Percentiles rank a stretch among this genome's conserved stretches.
Evolutionary conservation across 2,329 filamentous ascomycete genomes (phyloP).

Genomic region (Dendrostoma leiphaemia): DNA sequence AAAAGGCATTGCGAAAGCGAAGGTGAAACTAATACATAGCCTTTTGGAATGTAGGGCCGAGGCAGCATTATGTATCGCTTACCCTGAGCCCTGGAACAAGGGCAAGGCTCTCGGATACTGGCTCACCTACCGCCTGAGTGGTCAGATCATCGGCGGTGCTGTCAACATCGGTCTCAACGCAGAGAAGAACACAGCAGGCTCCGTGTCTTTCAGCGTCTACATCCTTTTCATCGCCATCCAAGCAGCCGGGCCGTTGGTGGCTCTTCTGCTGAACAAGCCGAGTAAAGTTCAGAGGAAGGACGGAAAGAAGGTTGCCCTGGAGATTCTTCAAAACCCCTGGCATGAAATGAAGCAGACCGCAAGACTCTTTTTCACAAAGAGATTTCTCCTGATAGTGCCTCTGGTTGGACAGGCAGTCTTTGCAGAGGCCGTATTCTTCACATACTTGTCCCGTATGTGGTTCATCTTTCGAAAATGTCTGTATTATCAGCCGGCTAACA

Average conservation of each 20-base stretch:
- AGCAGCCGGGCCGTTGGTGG: conserved; percentile 62
- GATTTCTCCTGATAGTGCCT: conserved; percentile 63
- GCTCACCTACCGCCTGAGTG: conserved; percentile 51
- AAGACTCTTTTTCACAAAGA: conserved; percentile 56
- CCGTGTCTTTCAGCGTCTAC: conserved; percentile 68
- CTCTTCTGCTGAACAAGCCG: conserved; percentile 60
- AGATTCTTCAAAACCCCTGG: conserved; percentile 54
- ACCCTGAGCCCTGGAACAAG: conserved; percentile 68
- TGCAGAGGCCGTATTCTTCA: conserved; percentile 70
- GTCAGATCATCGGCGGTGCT: conserved; percentile 62
- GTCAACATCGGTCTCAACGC: conserved; percentile 67
- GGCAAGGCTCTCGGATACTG: conserved; percentile 67
- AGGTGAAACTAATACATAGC: not conserved
- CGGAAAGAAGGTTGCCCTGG: conserved; percentile 48
- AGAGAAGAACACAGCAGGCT: conserved; percentile 54
- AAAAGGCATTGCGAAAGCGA: too few relatives aligned
- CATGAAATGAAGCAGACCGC: conserved; percentile 59
- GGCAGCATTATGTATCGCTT: conserved; percentile 69
- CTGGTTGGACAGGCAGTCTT: conserved; percentile 72
- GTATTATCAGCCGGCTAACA: too few relatives aligned
- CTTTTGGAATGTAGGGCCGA: conserved; percentile 43
- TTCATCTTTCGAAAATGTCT: too few relatives aligned
- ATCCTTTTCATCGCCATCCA: conserved; percentile 71
- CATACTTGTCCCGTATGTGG: conserved; percentile 53
- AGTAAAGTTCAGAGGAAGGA: conserved; percentile 63